Evolutionary conservation across 2,329 filamentous ascomycete species (phyloP), one percentile per base, ranked within the genome.

Genomic region (Ophiosphaerella narmari): DNA sequence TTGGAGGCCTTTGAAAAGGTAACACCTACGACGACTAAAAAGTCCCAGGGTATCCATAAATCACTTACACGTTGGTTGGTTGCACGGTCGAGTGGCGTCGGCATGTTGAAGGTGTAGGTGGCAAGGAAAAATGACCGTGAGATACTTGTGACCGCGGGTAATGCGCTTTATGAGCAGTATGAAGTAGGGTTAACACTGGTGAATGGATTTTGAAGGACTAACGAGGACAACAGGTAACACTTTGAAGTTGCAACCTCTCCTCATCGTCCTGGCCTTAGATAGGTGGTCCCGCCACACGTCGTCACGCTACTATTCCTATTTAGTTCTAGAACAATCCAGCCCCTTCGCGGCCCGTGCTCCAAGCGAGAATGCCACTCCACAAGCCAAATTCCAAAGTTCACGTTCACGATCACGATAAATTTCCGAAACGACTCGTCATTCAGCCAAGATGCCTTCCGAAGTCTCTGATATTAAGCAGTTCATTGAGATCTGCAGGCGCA

Each of bases 401-500:
- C 62, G 65, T 65, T 57, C 58, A 48, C 51, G 52, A 55, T 35
- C 40, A 31, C 32, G 14, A 16, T 26, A 39, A 43, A 24, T 53
- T 46, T 42, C 49, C 42, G 47, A 50, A 59, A 16, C 55, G 48
- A 55, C 53, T 56, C 52, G 55, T 55, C 59, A 61, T 46, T 39
- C 82, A 80, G 81, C 80, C 90, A 96, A 82, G 80, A 99, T 99
- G 94, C 93, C 94, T 87, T 85, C 86, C 76, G 91, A 97, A 90
- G 89, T 97, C 80, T 90, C 87, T 77, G 94, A 97, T 79, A 97
- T 97, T 86, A 97, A 99, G 78, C 78, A 96, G 86, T 99, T 99
- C 90, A 96, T 99, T 80, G 94, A 97, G 89, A 96, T 99, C 86
- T 96, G 90, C 88, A 89, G 93, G 82, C 90, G 94, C 80, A 96